Percentiles rank a stretch among this genome's conserved stretches.
Evolutionary conservation across 306 rosid genomes (phyloP).

Genomic region (Cucumis cinereus): DNA sequence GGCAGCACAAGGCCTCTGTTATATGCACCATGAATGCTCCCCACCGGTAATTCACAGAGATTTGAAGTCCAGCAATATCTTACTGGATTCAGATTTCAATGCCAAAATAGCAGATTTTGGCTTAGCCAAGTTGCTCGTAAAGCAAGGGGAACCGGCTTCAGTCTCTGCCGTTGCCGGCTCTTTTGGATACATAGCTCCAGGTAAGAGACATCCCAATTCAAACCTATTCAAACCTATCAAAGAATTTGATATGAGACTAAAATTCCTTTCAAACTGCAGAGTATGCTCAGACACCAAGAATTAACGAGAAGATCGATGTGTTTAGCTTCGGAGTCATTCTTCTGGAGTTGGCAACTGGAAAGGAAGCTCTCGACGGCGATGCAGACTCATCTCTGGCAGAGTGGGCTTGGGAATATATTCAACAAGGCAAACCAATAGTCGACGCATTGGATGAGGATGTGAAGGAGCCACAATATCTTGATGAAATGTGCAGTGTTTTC

Average conservation of each 20-base stretch:
- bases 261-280: slow-evolving; percentile 23
- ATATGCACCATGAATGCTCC: slow-evolving; percentile 72
- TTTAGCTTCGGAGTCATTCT: slow-evolving; percentile 70
- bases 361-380: slow-evolving; percentile 45
- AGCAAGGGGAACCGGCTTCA: slow-evolving; percentile 58
- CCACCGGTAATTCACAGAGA: slow-evolving; percentile 68
- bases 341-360: slow-evolving; percentile 57
- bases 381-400: slow-evolving; percentile 53
- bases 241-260: not conserved
- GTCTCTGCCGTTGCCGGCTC: slow-evolving; percentile 78
- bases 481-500: slow-evolving; percentile 46
- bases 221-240: not conserved
- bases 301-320: slow-evolving; percentile 67
- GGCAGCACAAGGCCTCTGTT: slow-evolving; percentile 61
- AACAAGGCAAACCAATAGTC: slow-evolving; percentile 20
- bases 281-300: slow-evolving; percentile 39
- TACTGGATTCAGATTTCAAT: slow-evolving; percentile 56
- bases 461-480: slow-evolving; percentile 29
- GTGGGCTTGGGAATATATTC: slow-evolving; percentile 46
- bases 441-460: slow-evolving; percentile 47
- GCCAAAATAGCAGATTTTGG: slow-evolving; percentile 89
- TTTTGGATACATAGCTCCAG: slow-evolving; percentile 93
- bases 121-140: slow-evolving; percentile 51
- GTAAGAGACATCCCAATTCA: slow-evolving; percentile 14
- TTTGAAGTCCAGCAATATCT: slow-evolving; percentile 65